phyloP scores from a whole-genome alignment of 2,329 filamentous ascomycete species.

The Sarocladiaceae sp. region DNA sequence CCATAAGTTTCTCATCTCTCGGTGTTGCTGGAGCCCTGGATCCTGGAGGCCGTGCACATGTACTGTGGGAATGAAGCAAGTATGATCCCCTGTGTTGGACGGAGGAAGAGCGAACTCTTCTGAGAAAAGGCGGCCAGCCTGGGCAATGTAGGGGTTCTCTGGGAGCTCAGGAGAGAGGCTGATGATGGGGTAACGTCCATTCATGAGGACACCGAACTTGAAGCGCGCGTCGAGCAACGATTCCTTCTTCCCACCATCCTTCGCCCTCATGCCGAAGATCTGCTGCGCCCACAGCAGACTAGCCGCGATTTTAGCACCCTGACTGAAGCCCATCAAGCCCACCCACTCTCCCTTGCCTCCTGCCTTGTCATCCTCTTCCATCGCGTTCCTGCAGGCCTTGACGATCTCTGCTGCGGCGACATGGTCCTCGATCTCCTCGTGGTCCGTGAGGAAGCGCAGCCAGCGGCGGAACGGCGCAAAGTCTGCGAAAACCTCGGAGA shows the following conservation, averaged over 20 bases:
- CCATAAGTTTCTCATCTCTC: constrained; percentile 49
- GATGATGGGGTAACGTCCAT: constrained; percentile 26
- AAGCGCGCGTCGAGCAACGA: constrained; percentile 21
- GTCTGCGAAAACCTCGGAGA: constrained; percentile 58
- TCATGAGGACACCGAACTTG: constrained; percentile 29
- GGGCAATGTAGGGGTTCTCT: constrained; percentile 41
- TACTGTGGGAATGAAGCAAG: constrained; percentile 25
- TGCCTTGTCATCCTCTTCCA: constrained; percentile 40
- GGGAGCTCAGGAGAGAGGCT: constrained; percentile 28
- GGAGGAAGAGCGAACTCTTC: constrained; percentile 34
- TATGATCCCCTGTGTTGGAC: constrained; percentile 35
- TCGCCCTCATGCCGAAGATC: constrained; percentile 32
- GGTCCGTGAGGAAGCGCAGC: constrained; percentile 56
- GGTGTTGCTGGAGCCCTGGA: constrained; percentile 47
- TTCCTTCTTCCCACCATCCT: neutral
- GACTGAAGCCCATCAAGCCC: constrained; percentile 58
- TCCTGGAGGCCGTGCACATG: constrained; percentile 49
- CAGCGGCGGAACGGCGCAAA: constrained; percentile 58
- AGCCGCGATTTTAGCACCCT: constrained; percentile 56
- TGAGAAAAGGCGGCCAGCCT: constrained; percentile 17
- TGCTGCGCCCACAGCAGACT: constrained; percentile 59
- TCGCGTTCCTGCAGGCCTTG: constrained; percentile 33
- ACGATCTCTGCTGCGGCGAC: constrained; percentile 34
- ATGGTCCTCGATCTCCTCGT: constrained; percentile 43
- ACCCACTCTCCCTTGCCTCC: constrained; percentile 52